Conservation (phyloP, 441 rosid species). For the Hura crepitans region DNA sequence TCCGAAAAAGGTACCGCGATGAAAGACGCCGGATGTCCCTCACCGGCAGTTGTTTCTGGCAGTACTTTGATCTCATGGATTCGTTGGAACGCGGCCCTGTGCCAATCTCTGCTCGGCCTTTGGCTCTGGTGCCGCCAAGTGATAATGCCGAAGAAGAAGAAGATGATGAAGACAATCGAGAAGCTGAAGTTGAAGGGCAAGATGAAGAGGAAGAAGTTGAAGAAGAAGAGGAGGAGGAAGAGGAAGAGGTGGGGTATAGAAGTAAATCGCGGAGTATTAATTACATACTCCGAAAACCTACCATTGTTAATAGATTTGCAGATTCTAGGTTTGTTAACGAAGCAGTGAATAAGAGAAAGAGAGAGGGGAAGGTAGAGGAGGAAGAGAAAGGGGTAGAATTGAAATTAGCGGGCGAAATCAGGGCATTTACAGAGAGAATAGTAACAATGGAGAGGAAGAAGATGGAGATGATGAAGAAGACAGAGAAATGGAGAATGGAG, state of each 20-base stretch:
- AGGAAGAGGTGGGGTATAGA: slow-evolving; percentile 22
- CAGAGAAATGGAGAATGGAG: slow-evolving; percentile 76
- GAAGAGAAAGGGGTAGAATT: slow-evolving; percentile 35
- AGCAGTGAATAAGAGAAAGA: slow-evolving; percentile 26
- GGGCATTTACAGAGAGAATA: slow-evolving; percentile 64
- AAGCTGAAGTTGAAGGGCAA: slow-evolving; percentile 23
- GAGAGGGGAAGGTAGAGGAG: slow-evolving; percentile 25
- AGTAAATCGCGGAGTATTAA: slow-evolving; percentile 53
- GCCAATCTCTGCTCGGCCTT: slow-evolving; percentile 46
- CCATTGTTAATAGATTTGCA: slow-evolving; percentile 44
- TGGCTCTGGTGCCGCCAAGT: slow-evolving; percentile 28
- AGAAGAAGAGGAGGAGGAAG: slow-evolving; percentile 33
- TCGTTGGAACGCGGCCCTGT: slow-evolving; percentile 66
- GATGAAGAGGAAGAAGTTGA: slow-evolving; percentile 32
- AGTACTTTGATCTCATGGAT: slow-evolving; percentile 69
- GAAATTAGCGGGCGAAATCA: slow-evolving; percentile 71
- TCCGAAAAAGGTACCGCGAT: slow-evolving; percentile 66
- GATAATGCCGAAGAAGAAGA: slow-evolving; percentile 30
- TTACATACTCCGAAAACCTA: slow-evolving; percentile 48
- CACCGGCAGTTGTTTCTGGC: slow-evolving; percentile 48
- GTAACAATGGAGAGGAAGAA: slow-evolving; percentile 74
- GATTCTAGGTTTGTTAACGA: slow-evolving; percentile 28
- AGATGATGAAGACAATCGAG: slow-evolving; percentile 2
- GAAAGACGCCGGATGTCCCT: slow-evolving; percentile 69
- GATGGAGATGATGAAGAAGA: slow-evolving; percentile 76